A percentile compares a stretch with the other conserved stretches of the same genome.
Conservation (phyloP, 2,329 filamentous ascomycete species). For the Diplodia seriata region DNA sequence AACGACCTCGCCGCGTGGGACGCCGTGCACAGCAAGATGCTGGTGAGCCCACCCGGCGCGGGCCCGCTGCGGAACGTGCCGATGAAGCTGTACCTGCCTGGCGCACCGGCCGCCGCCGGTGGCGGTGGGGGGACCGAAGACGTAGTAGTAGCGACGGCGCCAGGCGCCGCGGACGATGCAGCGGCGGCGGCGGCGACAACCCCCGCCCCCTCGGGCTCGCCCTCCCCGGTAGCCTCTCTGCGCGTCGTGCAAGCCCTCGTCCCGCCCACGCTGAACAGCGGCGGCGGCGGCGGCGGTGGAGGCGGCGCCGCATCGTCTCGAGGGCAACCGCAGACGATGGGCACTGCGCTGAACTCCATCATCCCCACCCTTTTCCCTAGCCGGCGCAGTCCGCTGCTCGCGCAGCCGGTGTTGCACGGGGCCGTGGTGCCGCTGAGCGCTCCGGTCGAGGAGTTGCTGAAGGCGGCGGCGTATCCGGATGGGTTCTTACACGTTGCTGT, state of each 20-base stretch:
- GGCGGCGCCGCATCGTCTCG: conserved; percentile 51
- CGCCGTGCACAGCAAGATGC: conserved; percentile 75
- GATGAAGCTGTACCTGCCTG: conserved; percentile 81
- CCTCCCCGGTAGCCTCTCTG: conserved; percentile 45
- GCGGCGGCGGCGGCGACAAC: conserved; percentile 33
- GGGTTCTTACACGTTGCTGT: conserved; percentile 89
- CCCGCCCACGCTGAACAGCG: conserved; percentile 51
- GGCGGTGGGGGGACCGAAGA: neutral
- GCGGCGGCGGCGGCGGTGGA: neutral
- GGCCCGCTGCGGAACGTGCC: conserved; percentile 80
- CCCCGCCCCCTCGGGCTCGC: neutral
- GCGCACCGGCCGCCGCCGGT: conserved; percentile 42
- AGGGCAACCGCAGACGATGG: conserved; percentile 66
- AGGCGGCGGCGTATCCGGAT: conserved; percentile 85
- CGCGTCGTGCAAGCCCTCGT: conserved; percentile 75
- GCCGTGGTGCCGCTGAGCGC: conserved; percentile 80
- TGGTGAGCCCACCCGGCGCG: conserved; percentile 75
- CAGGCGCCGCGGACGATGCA: conserved; percentile 33
- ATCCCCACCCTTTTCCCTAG: conserved; percentile 88
- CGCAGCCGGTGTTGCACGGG: conserved; percentile 85
- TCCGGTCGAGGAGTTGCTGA: conserved; percentile 81
- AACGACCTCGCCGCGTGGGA: conserved; percentile 77
- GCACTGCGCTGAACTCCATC: conserved; percentile 75
- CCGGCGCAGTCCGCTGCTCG: conserved; percentile 80
- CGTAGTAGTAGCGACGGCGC: neutral